Percentiles rank a stretch among this genome's conserved stretches.
Conservation (phyloP, 768 basidiomycete species). For the Phaeotremella skinneri region DNA sequence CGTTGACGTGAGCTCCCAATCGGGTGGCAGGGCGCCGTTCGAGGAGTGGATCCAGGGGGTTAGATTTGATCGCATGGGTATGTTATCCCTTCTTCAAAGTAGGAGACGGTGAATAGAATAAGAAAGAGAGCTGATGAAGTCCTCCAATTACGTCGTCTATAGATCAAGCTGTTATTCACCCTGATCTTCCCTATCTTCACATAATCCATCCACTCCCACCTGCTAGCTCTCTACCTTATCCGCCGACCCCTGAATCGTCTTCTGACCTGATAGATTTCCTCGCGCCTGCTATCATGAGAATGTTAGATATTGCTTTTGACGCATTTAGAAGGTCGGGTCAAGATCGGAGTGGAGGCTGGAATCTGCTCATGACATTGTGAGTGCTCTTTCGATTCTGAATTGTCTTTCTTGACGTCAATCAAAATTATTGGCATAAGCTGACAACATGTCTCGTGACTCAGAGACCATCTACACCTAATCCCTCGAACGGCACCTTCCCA, state of each 20-base stretch:
- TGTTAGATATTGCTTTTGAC: conserved; percentile 45
- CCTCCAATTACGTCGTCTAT: not conserved
- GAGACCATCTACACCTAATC: conserved; percentile 77
- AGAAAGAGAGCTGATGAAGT: not conserved
- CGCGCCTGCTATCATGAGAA: conserved; percentile 43
- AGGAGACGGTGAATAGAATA: not conserved
- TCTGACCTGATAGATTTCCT: conserved; percentile 36
- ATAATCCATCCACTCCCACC: conserved; percentile 42
- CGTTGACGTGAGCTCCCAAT: conserved; percentile 59
- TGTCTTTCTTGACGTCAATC: not conserved
- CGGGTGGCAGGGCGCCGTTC: conserved; percentile 66
- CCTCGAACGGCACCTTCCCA: conserved; percentile 60
- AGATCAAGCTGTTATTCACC: conserved; percentile 59
- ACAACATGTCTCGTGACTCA: conserved; percentile 58
- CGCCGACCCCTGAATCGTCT: conserved; percentile 30
- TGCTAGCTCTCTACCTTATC: conserved; percentile 24
- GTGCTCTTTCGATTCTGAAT: conserved; percentile 9
- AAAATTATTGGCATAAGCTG: not conserved
- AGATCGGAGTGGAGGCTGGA: conserved; percentile 45
- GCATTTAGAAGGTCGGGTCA: conserved; percentile 35
- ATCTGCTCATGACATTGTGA: conserved; percentile 48
- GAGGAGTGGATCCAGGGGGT: conserved; percentile 65
- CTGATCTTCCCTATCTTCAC: conserved; percentile 64
- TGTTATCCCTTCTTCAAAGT: conserved; percentile 51
- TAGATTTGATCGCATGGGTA: conserved; percentile 59